These are phyloP conservation scores for Pisolithus albus DNA, from an alignment of 768 basidiomycete species.

Conservation along the genomic window DNA sequence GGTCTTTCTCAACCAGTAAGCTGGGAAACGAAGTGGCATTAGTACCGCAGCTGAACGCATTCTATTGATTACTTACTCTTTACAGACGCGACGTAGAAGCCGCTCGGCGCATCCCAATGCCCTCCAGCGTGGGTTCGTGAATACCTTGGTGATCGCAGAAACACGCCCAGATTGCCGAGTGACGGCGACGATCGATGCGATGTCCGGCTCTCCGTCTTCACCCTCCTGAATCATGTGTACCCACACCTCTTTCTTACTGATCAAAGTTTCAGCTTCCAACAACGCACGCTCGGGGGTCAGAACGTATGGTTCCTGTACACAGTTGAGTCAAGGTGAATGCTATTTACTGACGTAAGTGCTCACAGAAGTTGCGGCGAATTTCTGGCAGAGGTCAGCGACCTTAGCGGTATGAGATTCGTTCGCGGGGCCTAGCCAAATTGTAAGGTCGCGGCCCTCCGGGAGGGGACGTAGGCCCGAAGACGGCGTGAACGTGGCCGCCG, in stretches of 20 bases:
- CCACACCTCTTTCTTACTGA: constrained; percentile 48
- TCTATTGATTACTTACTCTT: constrained; percentile 34
- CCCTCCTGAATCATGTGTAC: constrained; percentile 42
- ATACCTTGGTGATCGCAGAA: constrained; percentile 68
- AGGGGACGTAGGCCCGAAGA: background rate
- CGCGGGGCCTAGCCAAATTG: constrained; percentile 30
- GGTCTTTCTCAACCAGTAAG: constrained; percentile 35
- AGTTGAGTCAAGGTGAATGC: background rate
- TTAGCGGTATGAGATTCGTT: constrained; percentile 20
- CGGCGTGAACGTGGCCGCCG: constrained; percentile 32
- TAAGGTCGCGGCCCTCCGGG: constrained; percentile 6
- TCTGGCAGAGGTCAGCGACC: constrained; percentile 44
- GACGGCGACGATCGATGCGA: constrained; percentile 62
- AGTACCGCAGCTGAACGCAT: background rate
- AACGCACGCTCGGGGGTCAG: constrained; percentile 37
- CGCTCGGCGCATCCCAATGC: constrained; percentile 52
- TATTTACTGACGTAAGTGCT: constrained; percentile 14
- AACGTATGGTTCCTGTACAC: constrained; percentile 46
- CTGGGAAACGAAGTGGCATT: constrained; percentile 14
- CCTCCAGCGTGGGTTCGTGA: constrained; percentile 49
- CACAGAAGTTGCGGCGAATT: constrained; percentile 56
- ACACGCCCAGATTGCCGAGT: constrained; percentile 53
- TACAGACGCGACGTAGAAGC: constrained; percentile 52
- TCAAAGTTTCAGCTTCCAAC: constrained; percentile 45
- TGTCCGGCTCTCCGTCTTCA: constrained; percentile 23